Evolutionary conservation across 495 filamentous ascomycete genomes (phyloP), one percentile per base, ranked within the genome.

Genomic region (Neurospora discreta): DNA sequence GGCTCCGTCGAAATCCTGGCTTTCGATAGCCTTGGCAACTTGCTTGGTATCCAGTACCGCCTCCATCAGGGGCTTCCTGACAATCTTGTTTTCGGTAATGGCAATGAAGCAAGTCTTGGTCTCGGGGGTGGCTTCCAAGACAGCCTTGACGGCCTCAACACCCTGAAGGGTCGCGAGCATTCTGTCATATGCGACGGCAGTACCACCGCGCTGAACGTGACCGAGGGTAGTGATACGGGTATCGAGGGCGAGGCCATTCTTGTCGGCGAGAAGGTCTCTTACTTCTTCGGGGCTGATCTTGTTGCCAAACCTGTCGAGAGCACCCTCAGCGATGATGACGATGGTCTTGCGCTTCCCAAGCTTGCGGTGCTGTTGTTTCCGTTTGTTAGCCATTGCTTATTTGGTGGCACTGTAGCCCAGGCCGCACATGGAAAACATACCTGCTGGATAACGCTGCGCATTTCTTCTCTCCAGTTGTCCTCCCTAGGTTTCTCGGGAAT

Each of bases 21-120:
- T 87, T 20, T 92, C 84, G 72, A 99, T 98, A 40, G 91, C 91
- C 73, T 83, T 85, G 6, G 94, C 89, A 8, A 98, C 93, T 72
- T 90, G 85, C 77, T 97, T 89, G 5, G 96, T 98, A 72, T 90
- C 86, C 68, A 87, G 82, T 2, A 99, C 95, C 2, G 96, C 95
- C 75, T 97, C 88, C 83, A 98, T 90, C 15, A 99, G 83, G 23
- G 93, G 91, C 73, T 91, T 94, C 68, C 94, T 89, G 73, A 91
- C 86, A 75, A 99, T 98, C 84, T 99, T 98, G 86, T 99, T 99
- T 84, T 99, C 96, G 70, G 90, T 94, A 69, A 99, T 92, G 72
- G 92, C 90, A 77, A 99, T 98, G 76, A 99, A 92, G 52, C 93
- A 93, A 44, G 92, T 95, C n/a, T 92, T 91, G 2, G 92, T 94